phyloP scores from a whole-genome alignment of 2,329 filamentous ascomycete species.

The Colletotrichum tofieldiae region DNA sequence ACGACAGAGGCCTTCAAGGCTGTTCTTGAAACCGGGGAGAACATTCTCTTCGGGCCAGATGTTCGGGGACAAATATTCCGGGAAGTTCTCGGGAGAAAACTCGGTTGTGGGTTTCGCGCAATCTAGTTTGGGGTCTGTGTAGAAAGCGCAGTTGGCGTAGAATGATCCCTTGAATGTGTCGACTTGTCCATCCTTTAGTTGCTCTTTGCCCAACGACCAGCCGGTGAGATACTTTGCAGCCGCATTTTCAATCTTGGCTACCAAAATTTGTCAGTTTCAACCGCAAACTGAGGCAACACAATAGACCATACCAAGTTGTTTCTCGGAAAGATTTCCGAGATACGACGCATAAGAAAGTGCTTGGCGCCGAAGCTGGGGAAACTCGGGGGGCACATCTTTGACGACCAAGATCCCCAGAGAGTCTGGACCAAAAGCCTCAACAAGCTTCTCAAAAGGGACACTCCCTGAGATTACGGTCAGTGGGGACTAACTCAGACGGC shows the following conservation, averaged over 20 bases:
- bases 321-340: slow-evolving; percentile 82
- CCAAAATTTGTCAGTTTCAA: slow-evolving; percentile 36
- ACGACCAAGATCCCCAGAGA: slow-evolving; percentile 94
- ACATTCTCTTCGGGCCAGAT: slow-evolving; percentile 82
- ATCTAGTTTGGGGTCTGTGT: slow-evolving; percentile 74
- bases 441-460: slow-evolving; percentile 77
- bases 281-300: neutral
- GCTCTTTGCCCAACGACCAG: slow-evolving; percentile 88
- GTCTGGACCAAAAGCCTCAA: slow-evolving; percentile 88
- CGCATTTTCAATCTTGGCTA: slow-evolving; percentile 71
- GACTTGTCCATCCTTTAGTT: slow-evolving; percentile 81
- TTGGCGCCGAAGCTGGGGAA: slow-evolving; percentile 77
- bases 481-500: rapidly evolving
- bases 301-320: slow-evolving; percentile 74
- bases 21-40: slow-evolving; percentile 82
- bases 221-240: slow-evolving; percentile 77
- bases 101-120: slow-evolving; percentile 72
- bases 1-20: slow-evolving; percentile 82
- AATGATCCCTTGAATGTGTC: slow-evolving; percentile 88
- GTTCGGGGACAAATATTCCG: slow-evolving; percentile 91
- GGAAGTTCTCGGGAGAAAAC: slow-evolving; percentile 75
- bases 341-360: slow-evolving; percentile 91
- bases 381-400: slow-evolving; percentile 82
- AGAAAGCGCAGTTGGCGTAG: slow-evolving; percentile 88
- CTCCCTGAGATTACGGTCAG: slow-evolving; percentile 62